A percentile compares a stretch with the other conserved stretches of the same genome.
Conservation (phyloP, 2,329 filamentous ascomycete species). For the Fusarium redolens region DNA sequence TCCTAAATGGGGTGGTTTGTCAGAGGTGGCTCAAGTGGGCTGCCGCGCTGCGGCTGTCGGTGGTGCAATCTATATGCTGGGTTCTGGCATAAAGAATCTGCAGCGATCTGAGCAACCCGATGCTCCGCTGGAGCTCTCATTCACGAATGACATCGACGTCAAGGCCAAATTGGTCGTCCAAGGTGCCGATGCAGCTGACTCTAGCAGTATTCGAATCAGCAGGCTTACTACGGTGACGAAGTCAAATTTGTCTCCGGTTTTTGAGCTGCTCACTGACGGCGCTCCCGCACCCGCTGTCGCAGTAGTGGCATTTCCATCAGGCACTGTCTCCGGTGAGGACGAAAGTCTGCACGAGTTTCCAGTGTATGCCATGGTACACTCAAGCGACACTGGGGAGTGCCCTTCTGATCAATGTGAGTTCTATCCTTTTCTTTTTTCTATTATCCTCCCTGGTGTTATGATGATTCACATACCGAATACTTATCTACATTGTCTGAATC, state of each 20-base stretch:
- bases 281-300: conserved; percentile 80
- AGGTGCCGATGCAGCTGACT: conserved; percentile 49
- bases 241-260: conserved; percentile 72
- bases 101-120: conserved; percentile 34
- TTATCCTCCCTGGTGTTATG: conserved; percentile 67
- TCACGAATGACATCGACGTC: conserved; percentile 69
- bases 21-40: conserved; percentile 90
- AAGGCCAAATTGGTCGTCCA: conserved; percentile 66
- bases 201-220: conserved; percentile 56
- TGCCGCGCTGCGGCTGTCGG: conserved; percentile 93
- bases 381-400: conserved; percentile 93
- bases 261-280: conserved; percentile 78
- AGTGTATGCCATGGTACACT: conserved; percentile 77
- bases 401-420: conserved; percentile 89
- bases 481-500: conserved; percentile 99
- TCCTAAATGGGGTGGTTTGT: conserved; percentile 91
- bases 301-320: conserved; percentile 73
- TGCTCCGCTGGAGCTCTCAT: conserved; percentile 56
- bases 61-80: conserved; percentile 89
- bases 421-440: conserved; percentile 27
- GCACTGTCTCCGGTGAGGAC: conserved; percentile 53
- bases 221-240: conserved; percentile 77
- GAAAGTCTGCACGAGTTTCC: conserved; percentile 57
- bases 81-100: conserved; percentile 68
- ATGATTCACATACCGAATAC: conserved; percentile 89